Evolutionary conservation across 257 asterid genomes (phyloP).

Genomic region (Agastache rugosa): DNA sequence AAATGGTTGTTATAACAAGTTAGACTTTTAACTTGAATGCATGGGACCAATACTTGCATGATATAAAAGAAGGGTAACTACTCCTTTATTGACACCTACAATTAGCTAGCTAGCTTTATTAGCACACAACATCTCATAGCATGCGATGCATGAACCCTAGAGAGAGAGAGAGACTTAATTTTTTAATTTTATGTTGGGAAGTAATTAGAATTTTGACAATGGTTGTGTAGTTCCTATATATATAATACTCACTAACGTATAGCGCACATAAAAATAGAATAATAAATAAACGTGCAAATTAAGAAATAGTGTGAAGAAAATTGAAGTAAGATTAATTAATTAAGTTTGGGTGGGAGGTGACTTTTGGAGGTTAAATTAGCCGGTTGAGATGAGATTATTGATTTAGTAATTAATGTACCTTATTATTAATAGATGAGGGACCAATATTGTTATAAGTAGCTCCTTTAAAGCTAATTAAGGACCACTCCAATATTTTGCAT

Average conservation of each 20-base stretch:
- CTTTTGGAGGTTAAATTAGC: conserved; percentile 16
- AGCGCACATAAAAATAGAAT: neutral
- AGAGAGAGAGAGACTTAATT: conserved; percentile 29
- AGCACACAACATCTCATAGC: conserved; percentile 38
- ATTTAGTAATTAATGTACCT: conserved; percentile 45
- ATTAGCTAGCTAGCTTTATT: conserved; percentile 38
- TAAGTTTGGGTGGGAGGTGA: neutral
- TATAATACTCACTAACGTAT: neutral
- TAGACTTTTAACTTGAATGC: conserved; percentile 34
- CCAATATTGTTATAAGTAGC: conserved; percentile 49
- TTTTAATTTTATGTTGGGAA: neutral
- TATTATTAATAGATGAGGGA: conserved; percentile 56
- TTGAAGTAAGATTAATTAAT: neutral
- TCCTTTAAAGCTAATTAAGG: conserved; percentile 69
- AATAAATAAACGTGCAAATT: neutral
- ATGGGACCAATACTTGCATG: conserved; percentile 53
- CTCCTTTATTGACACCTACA: conserved; percentile 51
- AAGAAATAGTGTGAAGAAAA: neutral
- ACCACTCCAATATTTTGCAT: conserved; percentile 51
- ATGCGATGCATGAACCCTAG: conserved; percentile 38
- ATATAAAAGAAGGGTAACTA: conserved; percentile 29
- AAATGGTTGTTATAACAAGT: conserved; percentile 34
- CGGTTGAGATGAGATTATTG: conserved; percentile 46
- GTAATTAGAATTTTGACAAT: conserved; percentile 19
- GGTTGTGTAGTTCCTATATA: neutral